A percentile compares a stretch with the other conserved stretches of the same genome.
These are phyloP conservation scores for Phialophora chinensis DNA, from an alignment of 2,329 filamentous ascomycete genomes.

Conservation along the genomic window DNA sequence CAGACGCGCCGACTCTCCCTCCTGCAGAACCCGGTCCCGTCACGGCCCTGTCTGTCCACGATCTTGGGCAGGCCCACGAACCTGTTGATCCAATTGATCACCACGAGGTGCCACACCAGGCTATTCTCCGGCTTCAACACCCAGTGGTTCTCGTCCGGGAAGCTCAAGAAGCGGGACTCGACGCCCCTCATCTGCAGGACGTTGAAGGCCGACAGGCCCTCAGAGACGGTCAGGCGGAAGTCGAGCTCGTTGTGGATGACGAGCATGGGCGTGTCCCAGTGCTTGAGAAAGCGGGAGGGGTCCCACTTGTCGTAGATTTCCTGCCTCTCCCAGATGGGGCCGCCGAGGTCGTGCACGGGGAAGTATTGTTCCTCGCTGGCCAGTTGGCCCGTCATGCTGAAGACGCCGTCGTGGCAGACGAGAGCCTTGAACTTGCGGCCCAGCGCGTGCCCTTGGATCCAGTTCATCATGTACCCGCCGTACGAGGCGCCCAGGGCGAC, in stretches of 20 bases:
- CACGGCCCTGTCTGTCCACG: conserved; percentile 43
- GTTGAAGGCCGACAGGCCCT: conserved; percentile 85
- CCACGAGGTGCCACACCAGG: conserved; percentile 85
- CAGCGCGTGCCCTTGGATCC: conserved; percentile 62
- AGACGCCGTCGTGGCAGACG: conserved; percentile 57
- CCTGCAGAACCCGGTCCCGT: conserved; percentile 35
- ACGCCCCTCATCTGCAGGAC: conserved; percentile 77
- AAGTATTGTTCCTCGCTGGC: conserved; percentile 63
- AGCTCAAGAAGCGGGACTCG: conserved; percentile 78
- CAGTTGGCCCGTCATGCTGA: conserved; percentile 51
- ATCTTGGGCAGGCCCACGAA: conserved; percentile 60
- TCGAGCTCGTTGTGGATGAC: conserved; percentile 91
- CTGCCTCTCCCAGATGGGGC: conserved; percentile 57
- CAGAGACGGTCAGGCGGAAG: conserved; percentile 83
- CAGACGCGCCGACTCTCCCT: conserved; percentile 19
- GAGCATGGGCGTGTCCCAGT: conserved; percentile 87
- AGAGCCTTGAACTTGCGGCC: conserved; percentile 63
- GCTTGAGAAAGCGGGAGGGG: conserved; percentile 59
- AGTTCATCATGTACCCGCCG: conserved; percentile 67
- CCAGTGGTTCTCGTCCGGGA: conserved; percentile 82
- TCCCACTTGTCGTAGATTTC: conserved; percentile 64
- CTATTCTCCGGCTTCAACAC: conserved; percentile 91
- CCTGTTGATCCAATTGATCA: conserved; percentile 76
- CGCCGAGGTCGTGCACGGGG: conserved; percentile 59
- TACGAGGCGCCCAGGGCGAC: conserved; percentile 61